A percentile compares a stretch with the other conserved stretches of the same genome.
These are phyloP conservation scores for Emericellopsis atlantica DNA, from an alignment of 2,329 filamentous ascomycete genomes.

Conservation along the genomic window DNA sequence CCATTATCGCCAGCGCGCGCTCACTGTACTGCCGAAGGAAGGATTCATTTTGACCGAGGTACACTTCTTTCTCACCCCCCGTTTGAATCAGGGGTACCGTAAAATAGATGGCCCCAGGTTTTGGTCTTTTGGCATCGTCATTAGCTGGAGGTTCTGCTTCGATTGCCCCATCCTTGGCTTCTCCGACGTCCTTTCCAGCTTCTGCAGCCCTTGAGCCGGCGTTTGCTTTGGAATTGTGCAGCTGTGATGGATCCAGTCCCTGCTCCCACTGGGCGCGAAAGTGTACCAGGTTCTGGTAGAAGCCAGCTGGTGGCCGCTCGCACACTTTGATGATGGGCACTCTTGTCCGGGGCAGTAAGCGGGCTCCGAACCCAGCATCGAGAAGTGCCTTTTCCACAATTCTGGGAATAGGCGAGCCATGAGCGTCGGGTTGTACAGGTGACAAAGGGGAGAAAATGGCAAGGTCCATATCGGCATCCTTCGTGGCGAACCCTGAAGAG, in stretches of 20 bases:
- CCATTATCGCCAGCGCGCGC: no score
- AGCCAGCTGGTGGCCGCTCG: slow-evolving; percentile 48
- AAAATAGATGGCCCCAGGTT: no score
- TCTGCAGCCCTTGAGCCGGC: slow-evolving; percentile 1
- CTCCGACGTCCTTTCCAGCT: no score
- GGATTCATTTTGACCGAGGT: no score
- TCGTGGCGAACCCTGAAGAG: slow-evolving; percentile 73
- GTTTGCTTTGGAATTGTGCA: slow-evolving; percentile 30
- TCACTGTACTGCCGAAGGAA: no score
- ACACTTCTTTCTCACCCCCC: no score
- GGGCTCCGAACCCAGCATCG: slow-evolving; percentile 59
- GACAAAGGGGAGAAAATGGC: slow-evolving; percentile 59
- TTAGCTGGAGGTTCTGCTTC: no score
- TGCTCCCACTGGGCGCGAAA: slow-evolving; percentile 63
- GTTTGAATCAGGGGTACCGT: no score
- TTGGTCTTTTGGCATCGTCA: no score
- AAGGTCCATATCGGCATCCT: slow-evolving; percentile 84
- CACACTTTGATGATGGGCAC: slow-evolving; percentile 86
- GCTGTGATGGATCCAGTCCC: slow-evolving; percentile 29
- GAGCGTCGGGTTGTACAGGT: slow-evolving; percentile 34
- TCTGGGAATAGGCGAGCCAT: slow-evolving; percentile 54
- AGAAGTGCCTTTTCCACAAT: slow-evolving; percentile 65
- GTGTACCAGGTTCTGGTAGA: slow-evolving; percentile 48
- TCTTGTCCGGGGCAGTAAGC: slow-evolving; percentile 64
- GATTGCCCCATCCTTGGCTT: no score